phyloP scores from a whole-genome alignment of 2,329 filamentous ascomycete genomes.

The Saccharata proteae region DNA sequence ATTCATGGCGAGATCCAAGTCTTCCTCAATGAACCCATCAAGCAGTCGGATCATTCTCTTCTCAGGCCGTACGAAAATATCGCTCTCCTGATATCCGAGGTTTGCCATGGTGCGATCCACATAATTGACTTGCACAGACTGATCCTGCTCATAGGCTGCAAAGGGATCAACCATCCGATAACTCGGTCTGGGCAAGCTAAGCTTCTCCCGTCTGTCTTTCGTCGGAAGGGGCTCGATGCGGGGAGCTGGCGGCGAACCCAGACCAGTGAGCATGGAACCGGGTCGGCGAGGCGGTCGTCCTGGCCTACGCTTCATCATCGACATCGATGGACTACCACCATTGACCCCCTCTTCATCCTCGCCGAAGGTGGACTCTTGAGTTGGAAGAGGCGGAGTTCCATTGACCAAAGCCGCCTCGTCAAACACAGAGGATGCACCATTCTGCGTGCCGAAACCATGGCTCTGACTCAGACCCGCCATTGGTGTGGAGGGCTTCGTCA shows the following conservation, averaged over 20 bases:
- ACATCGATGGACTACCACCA: conserved; percentile 17
- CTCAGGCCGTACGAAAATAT: conserved; percentile 71
- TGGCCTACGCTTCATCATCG: conserved; percentile 42
- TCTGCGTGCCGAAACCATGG: conserved; percentile 22
- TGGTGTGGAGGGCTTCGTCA: conserved; percentile 36
- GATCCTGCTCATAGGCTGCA: conserved; percentile 70
- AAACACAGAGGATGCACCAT: conserved; percentile 21
- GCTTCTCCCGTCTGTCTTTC: conserved; percentile 66
- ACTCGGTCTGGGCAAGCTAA: conserved; percentile 65
- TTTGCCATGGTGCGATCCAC: conserved; percentile 95
- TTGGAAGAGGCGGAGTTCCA: neutral
- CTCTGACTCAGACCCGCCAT: conserved; percentile 2
- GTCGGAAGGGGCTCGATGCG: conserved; percentile 66
- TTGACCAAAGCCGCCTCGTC: conserved; percentile 20
- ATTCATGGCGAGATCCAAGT: conserved; percentile 43
- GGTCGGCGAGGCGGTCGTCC: conserved; percentile 54
- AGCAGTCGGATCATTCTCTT: conserved; percentile 53
- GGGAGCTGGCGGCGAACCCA: conserved; percentile 46
- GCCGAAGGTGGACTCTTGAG: conserved; percentile 3
- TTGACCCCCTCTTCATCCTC: conserved; percentile 13
- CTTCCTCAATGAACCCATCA: conserved; percentile 51
- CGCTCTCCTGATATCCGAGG: conserved; percentile 90
- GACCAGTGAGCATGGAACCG: conserved; percentile 47
- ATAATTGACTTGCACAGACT: conserved; percentile 74
- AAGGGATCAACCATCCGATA: conserved; percentile 72